These are phyloP conservation scores for Aquilaria malaccensis DNA, from an alignment of 345 rosid genomes.

Conservation along the genomic window DNA sequence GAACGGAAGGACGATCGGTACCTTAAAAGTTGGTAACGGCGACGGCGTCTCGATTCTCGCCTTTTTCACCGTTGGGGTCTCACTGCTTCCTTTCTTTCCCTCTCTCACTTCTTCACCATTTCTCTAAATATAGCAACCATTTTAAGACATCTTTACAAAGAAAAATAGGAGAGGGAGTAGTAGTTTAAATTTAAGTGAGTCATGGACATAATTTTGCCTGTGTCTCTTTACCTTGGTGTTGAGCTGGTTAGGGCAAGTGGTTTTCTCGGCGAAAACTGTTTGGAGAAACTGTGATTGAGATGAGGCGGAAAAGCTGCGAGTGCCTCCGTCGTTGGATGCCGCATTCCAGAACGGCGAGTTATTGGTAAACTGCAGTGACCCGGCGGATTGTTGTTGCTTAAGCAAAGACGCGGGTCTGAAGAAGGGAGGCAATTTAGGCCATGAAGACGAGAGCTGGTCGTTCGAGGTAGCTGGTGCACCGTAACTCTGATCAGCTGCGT, in stretches of 20 bases:
- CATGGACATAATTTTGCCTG: no score
- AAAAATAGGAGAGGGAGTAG: no score
- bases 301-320: slow-evolving; percentile 15
- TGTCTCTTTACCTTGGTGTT: slow-evolving; percentile 16
- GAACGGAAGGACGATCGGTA: slow-evolving; percentile 8
- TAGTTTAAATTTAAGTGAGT: background rate
- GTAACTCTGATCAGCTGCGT: slow-evolving; percentile 9
- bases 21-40: slow-evolving; percentile 81
- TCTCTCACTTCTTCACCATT: slow-evolving; percentile 37
- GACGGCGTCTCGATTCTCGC: slow-evolving; percentile 64
- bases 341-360: slow-evolving; percentile 41
- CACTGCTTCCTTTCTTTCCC: slow-evolving; percentile 36
- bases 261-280: slow-evolving; percentile 31
- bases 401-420: slow-evolving; percentile 21
- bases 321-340: slow-evolving; percentile 24
- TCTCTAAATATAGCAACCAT: slow-evolving; percentile 11
- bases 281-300: slow-evolving; percentile 28
- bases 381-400: slow-evolving; percentile 24
- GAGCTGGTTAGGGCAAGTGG: slow-evolving; percentile 17
- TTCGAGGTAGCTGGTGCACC: slow-evolving; percentile 6
- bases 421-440: slow-evolving; percentile 39
- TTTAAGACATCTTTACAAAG: no score
- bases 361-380: slow-evolving; percentile 36
- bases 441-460: slow-evolving; percentile 29
- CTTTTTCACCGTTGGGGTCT: slow-evolving; percentile 37